Evolutionary conservation across 129 eudicot genomes (phyloP), one percentile per base, ranked within the genome.

Genomic region (sunflower (Helianthus annuus)): DNA sequence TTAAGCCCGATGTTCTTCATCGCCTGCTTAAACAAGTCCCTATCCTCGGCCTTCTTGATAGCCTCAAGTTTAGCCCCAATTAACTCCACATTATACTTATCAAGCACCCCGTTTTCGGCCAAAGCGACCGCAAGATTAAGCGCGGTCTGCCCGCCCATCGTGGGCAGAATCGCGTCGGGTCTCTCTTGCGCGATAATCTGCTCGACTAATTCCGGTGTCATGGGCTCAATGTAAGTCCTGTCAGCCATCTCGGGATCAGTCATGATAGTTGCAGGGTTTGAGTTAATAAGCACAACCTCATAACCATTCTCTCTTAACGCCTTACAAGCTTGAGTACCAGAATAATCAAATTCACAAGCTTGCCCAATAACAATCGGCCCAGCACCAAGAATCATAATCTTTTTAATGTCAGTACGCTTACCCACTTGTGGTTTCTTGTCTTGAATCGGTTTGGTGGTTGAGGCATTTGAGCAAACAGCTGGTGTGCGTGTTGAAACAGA

Each of bases 131-230:
- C 99, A 2, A 95, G 85, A 64, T 95, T 95, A 52, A 95, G 89
- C 2, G 99, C 99, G 5, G 99, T 95, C 67, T 95, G 99, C 36
- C 99, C 99, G 0, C 97, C 99, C 99, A 95, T 95, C 0, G 97
- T 90, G 62, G 99, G 99, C 66, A 95, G 51, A 66, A 95, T 77
- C 2, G 97, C 97, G 69, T 95, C 97, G 1, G 99, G 97, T 48
- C 97, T 73, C 81, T 90, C 99, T 83, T 86, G 91, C 19, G 84
- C 94, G 5, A 95, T 46, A 17, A 95, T 85, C 63, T 86, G 96
- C 77, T 90, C 99, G 45, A 95, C 99, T 52, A 95, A 48, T 22
- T 90, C 97, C 0, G 97, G 96, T 0, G 96, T 90, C 95, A 95
- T 80, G 9, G 99, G 99, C 64, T 92, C 96, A 71, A 95, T 90